A percentile compares a stretch with the other conserved stretches of the same genome.
Conservation (phyloP, 2,329 filamentous ascomycete genomes). For the Diaporthe vexans region DNA sequence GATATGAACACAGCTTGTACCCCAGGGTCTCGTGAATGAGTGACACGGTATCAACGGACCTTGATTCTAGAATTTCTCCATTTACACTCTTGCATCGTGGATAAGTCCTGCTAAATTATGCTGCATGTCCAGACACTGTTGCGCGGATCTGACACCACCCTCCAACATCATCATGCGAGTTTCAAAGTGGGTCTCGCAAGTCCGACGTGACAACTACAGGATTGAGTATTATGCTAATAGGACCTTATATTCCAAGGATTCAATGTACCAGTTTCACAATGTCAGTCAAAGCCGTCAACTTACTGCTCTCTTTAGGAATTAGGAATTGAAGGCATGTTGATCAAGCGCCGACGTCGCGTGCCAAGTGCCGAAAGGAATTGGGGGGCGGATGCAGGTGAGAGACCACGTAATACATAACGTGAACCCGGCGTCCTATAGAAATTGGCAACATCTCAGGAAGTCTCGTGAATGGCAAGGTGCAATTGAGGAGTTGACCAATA, state of each 20-base stretch:
- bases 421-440: not conserved
- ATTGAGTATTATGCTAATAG: not conserved
- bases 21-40: no score
- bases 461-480: not conserved
- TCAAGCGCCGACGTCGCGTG: not conserved
- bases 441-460: not conserved
- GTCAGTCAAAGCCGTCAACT: not conserved
- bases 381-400: not conserved
- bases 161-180: not conserved
- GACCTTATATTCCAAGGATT: not conserved
- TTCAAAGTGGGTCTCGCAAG: not conserved
- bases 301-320: no score
- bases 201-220: not conserved
- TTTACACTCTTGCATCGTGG: no score
- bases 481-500: not conserved
- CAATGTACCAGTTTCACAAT: not conserved
- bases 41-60: no score
- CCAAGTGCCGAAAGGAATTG: not conserved
- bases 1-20: constrained; percentile 32
- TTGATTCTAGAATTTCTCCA: not conserved
- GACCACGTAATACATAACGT: constrained; percentile 1
- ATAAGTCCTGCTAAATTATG: not conserved
- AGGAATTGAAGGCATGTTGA: not conserved
- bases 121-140: not conserved
- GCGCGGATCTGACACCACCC: not conserved